Evolutionary conservation across 2,329 filamentous ascomycete species (phyloP).

Genomic region (Verticillium zaregamsianum): DNA sequence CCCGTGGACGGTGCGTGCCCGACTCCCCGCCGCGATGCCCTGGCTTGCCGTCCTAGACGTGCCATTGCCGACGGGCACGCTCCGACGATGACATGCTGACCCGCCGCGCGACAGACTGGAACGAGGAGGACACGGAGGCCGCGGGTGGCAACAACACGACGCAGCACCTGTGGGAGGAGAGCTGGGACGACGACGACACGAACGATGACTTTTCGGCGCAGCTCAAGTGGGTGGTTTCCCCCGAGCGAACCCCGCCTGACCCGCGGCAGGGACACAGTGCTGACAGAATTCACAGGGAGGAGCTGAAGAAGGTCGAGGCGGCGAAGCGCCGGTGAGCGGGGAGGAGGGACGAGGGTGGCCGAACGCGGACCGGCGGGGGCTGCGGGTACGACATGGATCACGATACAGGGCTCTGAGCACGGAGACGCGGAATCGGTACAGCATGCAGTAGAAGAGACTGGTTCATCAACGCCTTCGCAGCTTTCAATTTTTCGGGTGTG

Average conservation of each 20-base stretch:
- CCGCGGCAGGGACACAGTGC: too few relatives aligned
- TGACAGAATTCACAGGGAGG: slow-evolving; percentile 56
- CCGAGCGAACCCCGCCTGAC: too few relatives aligned
- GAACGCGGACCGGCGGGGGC: not conserved
- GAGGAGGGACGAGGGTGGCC: not conserved
- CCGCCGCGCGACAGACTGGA: slow-evolving; percentile 65
- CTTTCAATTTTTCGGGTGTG: too few relatives aligned
- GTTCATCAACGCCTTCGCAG: too few relatives aligned
- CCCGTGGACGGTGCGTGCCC: slow-evolving; percentile 75
- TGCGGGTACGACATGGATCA: not conserved
- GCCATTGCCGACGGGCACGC: too few relatives aligned
- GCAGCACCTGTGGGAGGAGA: slow-evolving; percentile 95
- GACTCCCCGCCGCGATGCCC: not conserved
- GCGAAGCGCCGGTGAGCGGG: slow-evolving; percentile 54
- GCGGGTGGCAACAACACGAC: slow-evolving; percentile 63
- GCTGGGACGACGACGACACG: slow-evolving; percentile 98
- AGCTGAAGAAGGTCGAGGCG: slow-evolving; percentile 89
- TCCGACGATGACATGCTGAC: not conserved
- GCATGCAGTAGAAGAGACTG: too few relatives aligned
- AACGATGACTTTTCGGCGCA: slow-evolving; percentile 95
- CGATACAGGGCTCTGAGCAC: not conserved
- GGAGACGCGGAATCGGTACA: too few relatives aligned
- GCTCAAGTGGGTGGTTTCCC: slow-evolving; percentile 68
- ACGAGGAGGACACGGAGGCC: slow-evolving; percentile 83
- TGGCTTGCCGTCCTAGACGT: too few relatives aligned